A percentile compares a stretch with the other conserved stretches of the same genome.
These are phyloP conservation scores for Fusarium sp. DNA, from an alignment of 2,329 filamentous ascomycete genomes.

Conservation along the genomic window DNA sequence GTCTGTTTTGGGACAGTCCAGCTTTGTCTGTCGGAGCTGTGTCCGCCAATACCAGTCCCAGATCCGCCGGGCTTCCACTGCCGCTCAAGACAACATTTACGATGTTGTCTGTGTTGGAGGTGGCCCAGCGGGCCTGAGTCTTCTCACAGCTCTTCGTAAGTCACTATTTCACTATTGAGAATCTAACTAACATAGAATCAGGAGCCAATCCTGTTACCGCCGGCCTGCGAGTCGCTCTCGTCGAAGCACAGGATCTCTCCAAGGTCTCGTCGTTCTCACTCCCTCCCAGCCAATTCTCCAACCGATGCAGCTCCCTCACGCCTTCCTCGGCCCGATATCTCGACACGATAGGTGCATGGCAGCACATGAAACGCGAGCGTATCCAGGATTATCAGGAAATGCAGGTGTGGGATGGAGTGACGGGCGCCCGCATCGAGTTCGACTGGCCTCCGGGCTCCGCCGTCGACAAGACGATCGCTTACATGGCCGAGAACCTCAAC, in stretches of 20 bases:
- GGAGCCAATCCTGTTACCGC: constrained; percentile 78
- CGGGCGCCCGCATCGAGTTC: constrained; percentile 86
- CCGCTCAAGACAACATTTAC: constrained; percentile 73
- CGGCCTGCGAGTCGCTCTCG: constrained; percentile 80
- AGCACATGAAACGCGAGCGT: constrained; percentile 72
- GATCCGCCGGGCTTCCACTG: constrained; percentile 54
- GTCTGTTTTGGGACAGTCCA: constrained; percentile 39
- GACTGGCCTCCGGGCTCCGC: constrained; percentile 68
- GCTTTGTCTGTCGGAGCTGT: constrained; percentile 59
- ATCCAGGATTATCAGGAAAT: constrained; percentile 92
- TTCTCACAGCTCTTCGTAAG: constrained; percentile 77
- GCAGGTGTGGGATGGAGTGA: constrained; percentile 98
- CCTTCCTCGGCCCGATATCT: constrained; percentile 86
- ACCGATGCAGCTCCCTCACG: constrained; percentile 94
- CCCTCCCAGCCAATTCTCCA: constrained; percentile 76
- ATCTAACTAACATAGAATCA: constrained; percentile 46
- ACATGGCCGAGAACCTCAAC: constrained; percentile 96
- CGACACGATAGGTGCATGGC: constrained; percentile 84
- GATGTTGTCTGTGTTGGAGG: constrained; percentile 93
- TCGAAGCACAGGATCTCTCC: constrained; percentile 86
- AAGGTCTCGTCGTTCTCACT: constrained; percentile 72
- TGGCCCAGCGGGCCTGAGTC: constrained; percentile 85
- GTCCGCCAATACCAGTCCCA: constrained; percentile 50
- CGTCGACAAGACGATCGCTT: constrained; percentile 74
- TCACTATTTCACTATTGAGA: neutral